Evolutionary conservation across 805 yeast species (phyloP).

Genomic region (Candida namnaoensis): DNA sequence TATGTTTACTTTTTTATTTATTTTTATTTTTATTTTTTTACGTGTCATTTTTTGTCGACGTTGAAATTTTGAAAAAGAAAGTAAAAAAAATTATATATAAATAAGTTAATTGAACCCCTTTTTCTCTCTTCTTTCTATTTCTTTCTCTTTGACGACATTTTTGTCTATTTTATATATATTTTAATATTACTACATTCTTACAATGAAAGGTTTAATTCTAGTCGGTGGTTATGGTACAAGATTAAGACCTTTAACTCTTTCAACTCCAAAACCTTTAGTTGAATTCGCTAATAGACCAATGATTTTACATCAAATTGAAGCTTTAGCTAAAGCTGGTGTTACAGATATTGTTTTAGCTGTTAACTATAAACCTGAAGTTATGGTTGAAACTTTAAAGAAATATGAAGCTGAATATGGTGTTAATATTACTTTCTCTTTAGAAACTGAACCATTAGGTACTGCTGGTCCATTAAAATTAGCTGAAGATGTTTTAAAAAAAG

Average conservation of each 20-base stretch:
- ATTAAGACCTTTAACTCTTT: slow-evolving; percentile 94
- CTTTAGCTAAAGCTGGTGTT: slow-evolving; percentile 96
- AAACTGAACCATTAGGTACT: slow-evolving; percentile 98
- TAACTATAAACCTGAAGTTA: slow-evolving; percentile 98
- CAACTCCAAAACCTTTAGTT: slow-evolving; percentile 93
- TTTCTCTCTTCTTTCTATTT: no score
- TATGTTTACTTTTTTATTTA: no score
- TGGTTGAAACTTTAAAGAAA: slow-evolving; percentile 91
- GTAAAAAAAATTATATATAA: no score
- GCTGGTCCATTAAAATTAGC: slow-evolving; percentile 99
- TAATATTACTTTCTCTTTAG: slow-evolving; percentile 92
- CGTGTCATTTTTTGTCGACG: no score
- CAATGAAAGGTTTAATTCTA: slow-evolving; percentile 95
- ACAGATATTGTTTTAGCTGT: slow-evolving; percentile 98
- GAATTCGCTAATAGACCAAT: slow-evolving; percentile 99
- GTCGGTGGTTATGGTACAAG: slow-evolving; percentile 99
- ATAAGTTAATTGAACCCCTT: no score
- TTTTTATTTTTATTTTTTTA: no score
- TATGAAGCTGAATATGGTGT: slow-evolving; percentile 95
- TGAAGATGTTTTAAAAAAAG: slow-evolving; percentile 87
- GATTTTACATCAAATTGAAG: slow-evolving; percentile 98
- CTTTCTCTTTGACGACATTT: no score
- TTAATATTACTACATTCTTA: no score
- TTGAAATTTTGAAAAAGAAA: no score
- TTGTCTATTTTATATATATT: no score